Base-by-base conservation (phyloP, 1,284 basidiomycete genomes). In the Cutaneotrichosporon cavernicola region DNA sequence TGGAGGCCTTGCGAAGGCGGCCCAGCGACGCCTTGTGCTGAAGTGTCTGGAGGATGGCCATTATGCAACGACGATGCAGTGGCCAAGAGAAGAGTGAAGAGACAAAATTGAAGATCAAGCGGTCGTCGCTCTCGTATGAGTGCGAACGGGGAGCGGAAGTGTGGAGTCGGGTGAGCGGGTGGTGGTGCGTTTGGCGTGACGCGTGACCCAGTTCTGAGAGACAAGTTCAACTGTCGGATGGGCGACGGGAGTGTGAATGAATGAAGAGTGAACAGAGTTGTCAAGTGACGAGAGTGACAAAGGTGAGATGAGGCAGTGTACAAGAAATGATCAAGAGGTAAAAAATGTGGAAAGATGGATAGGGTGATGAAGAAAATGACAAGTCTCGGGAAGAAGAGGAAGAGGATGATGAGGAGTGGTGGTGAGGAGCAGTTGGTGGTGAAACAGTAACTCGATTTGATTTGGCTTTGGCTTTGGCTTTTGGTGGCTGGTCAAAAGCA, bases 11-110 rank as follows among this genome's bases (percentile, higher is more conserved):
- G 46, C 66, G 63, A n/a, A 68, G 66, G n/a, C 61, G 61, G 16
- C 55, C 34, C 46, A 57, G 61, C 4, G 64, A 63, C 5, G 64
- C 64, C 64, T 65, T 65, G 59, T 65, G 56, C 53, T 63, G 60
- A 18, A 65, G 52, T 2, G 66, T 65, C 56, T 63, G 65, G 22
- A 67, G 51, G 36, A 46, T 43, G 1, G 66, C n/a, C 66, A 67
- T 67, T 26, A n/a, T 52, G 38, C 11, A 8, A 13, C 18, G 40
- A n/a, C 50, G n/a, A 46, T 18, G 9, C 43, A 8, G 43, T 18
- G 46, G 22, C 38, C 34, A 61, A 50, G 57, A 57, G 34, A 22
- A 47, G 26, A 40, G 30, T 26, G 49, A 10, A 34, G 14, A 22
- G 16, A 26, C 10, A 52, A 22, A 14, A 18, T 22, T 4, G 26